Percentiles rank a stretch among this genome's conserved stretches.
Evolutionary conservation across 306 rosid species (phyloP).

Genomic region (Amphicarpaea edgeworthii): DNA sequence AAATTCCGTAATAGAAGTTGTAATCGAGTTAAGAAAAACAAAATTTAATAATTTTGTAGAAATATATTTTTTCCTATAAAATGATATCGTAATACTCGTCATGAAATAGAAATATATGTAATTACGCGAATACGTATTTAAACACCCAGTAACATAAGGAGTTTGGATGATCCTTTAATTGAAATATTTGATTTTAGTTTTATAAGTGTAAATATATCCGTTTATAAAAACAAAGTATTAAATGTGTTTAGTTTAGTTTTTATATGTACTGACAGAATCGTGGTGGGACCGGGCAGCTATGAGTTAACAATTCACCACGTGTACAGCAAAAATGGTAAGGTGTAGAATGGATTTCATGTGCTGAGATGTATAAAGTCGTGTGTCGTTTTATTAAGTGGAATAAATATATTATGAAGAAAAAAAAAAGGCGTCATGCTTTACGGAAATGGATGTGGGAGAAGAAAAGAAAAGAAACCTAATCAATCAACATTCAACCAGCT

Average conservation of each 20-base stretch:
- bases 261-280: neutral
- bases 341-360: constrained; percentile 48
- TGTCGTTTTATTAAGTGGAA: constrained; percentile 36
- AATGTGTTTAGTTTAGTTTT: neutral
- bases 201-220: neutral
- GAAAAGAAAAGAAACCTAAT: constrained; percentile 7
- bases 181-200: neutral
- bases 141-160: neutral
- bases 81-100: too few species aligned
- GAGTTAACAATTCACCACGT: constrained; percentile 34
- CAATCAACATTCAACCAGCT: too few species aligned
- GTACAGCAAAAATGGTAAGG: constrained; percentile 14
- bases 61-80: too few species aligned
- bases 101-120: too few species aligned
- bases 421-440: neutral
- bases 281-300: constrained; percentile 17
- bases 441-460: neutral
- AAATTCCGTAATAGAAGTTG: too few species aligned
- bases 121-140: too few species aligned
- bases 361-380: constrained; percentile 32
- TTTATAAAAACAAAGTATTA: neutral
- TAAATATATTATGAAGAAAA: neutral
- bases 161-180: neutral
- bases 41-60: too few species aligned
- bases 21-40: too few species aligned